Percentiles rank a stretch among this genome's conserved stretches.
Conservation (phyloP, 805 yeast species). For the Myxozyma kluyveri region DNA sequence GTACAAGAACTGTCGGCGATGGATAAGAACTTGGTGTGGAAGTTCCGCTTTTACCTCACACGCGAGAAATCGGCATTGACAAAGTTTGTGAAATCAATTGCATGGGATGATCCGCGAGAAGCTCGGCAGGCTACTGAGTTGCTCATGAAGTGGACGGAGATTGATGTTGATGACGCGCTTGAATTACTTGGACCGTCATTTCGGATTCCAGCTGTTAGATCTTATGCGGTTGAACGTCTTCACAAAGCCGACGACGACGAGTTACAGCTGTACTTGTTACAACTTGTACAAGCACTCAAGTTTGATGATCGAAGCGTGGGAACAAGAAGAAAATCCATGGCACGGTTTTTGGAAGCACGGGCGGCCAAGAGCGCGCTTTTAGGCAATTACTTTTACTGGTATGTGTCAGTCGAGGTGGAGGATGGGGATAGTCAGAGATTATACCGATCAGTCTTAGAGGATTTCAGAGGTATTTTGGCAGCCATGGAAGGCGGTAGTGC, state of each 20-base stretch:
- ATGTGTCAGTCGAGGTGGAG: constrained; percentile 79
- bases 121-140: constrained; percentile 73
- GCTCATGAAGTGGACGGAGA: constrained; percentile 66
- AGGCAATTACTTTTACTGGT: constrained; percentile 89
- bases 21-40: constrained; percentile 88
- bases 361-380: constrained; percentile 63
- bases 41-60: constrained; percentile 77
- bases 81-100: constrained; percentile 80
- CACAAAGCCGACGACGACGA: constrained; percentile 71
- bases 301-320: constrained; percentile 51
- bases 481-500: constrained; percentile 34
- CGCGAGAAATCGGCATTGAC: constrained; percentile 62
- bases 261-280: constrained; percentile 75
- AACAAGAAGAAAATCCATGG: constrained; percentile 34
- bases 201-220: constrained; percentile 67
- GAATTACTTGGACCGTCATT: constrained; percentile 81
- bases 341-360: constrained; percentile 68
- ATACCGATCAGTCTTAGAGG: constrained; percentile 48
- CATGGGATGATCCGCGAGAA: constrained; percentile 84
- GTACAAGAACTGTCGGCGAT: constrained; percentile 75
- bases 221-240: constrained; percentile 84
- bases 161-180: constrained; percentile 79
- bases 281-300: constrained; percentile 85
- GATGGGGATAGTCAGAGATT: constrained; percentile 51
- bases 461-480: constrained; percentile 44